phyloP scores from a whole-genome alignment of 129 eudicot genomes.

The Pittosporum tobira region DNA sequence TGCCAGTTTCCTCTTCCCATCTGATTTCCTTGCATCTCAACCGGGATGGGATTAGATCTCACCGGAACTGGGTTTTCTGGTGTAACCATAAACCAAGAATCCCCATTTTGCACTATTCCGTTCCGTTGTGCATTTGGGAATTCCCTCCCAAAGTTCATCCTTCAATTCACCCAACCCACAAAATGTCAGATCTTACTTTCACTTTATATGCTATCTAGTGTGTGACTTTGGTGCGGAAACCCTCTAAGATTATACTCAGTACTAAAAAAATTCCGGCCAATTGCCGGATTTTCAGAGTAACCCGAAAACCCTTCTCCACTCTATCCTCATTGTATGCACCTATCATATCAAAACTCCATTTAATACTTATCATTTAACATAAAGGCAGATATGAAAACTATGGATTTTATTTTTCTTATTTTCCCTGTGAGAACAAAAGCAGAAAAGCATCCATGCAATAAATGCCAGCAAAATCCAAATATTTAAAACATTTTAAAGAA shows the following conservation, averaged over 20 bases:
- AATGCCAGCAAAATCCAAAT: conserved; percentile 21
- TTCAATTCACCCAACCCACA: conserved; percentile 7
- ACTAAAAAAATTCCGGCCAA: conserved; percentile 1
- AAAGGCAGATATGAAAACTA: not conserved
- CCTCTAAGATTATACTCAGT: not conserved
- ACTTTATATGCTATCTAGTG: not conserved
- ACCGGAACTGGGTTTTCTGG: conserved; percentile 30
- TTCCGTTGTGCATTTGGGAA: conserved; percentile 22
- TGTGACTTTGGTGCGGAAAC: not conserved
- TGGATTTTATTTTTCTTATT: too few species aligned
- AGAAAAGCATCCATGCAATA: conserved; percentile 19
- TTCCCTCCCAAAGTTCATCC: conserved; percentile 44
- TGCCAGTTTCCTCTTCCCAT: conserved; percentile 31
- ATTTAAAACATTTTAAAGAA: conserved; percentile 8
- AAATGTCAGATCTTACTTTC: not conserved
- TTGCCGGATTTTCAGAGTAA: not conserved
- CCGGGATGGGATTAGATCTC: conserved; percentile 15
- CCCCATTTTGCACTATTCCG: conserved; percentile 19
- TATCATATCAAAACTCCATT: conserved; percentile 24
- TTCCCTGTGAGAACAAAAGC: conserved; percentile 12
- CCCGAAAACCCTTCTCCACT: conserved; percentile 9
- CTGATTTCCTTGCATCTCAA: conserved; percentile 28
- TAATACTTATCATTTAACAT: conserved; percentile 4
- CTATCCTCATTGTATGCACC: conserved; percentile 13
- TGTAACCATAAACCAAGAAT: conserved; percentile 35